phyloP scores from a whole-genome alignment of 768 basidiomycete genomes.

The Cyclocybe aegerita region DNA sequence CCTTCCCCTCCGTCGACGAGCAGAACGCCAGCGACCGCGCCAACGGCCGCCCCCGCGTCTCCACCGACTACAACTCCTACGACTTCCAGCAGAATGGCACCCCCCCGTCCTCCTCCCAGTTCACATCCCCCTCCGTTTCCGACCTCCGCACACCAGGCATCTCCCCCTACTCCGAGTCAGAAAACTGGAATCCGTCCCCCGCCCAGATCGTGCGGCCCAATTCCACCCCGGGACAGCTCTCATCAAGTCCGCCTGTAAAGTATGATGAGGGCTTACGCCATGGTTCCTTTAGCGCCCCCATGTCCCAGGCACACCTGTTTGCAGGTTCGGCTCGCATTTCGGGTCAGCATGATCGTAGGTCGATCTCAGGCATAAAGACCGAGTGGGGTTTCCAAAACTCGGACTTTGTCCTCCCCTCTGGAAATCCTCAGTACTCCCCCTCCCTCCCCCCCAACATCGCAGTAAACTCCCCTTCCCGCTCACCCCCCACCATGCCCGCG shows the following conservation, averaged over 20 bases:
- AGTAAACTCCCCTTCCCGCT: slow-evolving; percentile 49
- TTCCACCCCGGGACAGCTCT: slow-evolving; percentile 60
- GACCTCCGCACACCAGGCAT: slow-evolving; percentile 43
- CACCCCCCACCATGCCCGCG: slow-evolving; percentile 44
- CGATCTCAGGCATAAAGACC: slow-evolving; percentile 55
- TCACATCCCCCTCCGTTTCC: slow-evolving; percentile 46
- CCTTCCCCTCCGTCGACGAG: slow-evolving; percentile 54
- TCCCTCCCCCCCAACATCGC: slow-evolving; percentile 43
- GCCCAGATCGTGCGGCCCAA: slow-evolving; percentile 65
- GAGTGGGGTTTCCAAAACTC: slow-evolving; percentile 70
- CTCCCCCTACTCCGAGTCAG: slow-evolving; percentile 48
- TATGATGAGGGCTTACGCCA: slow-evolving; percentile 74
- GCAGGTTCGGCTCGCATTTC: slow-evolving; percentile 69
- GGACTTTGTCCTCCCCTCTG: slow-evolving; percentile 54
- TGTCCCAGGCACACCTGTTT: slow-evolving; percentile 63
- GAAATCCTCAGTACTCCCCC: slow-evolving; percentile 40
- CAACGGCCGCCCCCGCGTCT: slow-evolving; percentile 44
- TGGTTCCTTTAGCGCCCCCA: slow-evolving; percentile 60
- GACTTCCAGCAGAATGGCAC: slow-evolving; percentile 53
- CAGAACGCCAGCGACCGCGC: slow-evolving; percentile 38
- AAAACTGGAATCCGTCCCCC: slow-evolving; percentile 55
- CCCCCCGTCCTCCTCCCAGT: slow-evolving; percentile 48
- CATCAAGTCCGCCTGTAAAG: slow-evolving; percentile 51
- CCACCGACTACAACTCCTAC: slow-evolving; percentile 43
- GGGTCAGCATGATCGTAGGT: slow-evolving; percentile 66